Base-by-base conservation (phyloP, 202 grass and related monocot genomes). In the Eragrostis tef region DNA sequence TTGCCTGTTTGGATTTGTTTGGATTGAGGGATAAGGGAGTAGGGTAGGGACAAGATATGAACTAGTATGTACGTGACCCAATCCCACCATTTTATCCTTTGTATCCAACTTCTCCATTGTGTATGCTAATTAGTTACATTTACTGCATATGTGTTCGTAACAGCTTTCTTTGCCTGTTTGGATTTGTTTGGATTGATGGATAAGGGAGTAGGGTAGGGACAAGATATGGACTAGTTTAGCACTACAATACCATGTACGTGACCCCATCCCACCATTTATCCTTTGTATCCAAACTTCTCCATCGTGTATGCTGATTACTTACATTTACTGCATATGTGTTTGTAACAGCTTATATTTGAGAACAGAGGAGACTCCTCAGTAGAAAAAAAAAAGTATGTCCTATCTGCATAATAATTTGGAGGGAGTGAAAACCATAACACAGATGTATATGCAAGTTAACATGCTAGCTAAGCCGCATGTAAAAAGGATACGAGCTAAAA, bases 401-500 rank as follows among this genome's bases (percentile, higher is more conserved):
- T 31, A 14, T 11, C 0, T 29, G 41, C 73, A 61, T 11, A 61
- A 16, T 63, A 53, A 25, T 17, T 5, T 15, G 9, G 58, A 19
- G 58, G 56, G 9, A 2, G 15, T 8, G 20, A 43, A 31, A 26
- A 31, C 12, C 4, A 31, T 31, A 31, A 31, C 29, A 31, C 29
- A 51, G 48, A 51, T 51, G 14, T 5, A 46, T 14, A 45, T 46
- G 68, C 44, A 31, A 31, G 29, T 49, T 13, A 68, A 9, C 14
- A 59, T 48, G 6, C 11, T 53, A 11, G 4, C n/a, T 34, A 16
- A 49, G 5, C 17, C 5, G 20, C 36, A 16, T 29, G 42, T 17
- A 75, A 19, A 66, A 79, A 79, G 36, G 27, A 51, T 67, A 79
- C 2, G 31, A 42, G 11, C 19, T 65, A 78, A 31, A 64, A 34